Percentiles rank a stretch among this genome's conserved stretches.
phyloP scores from a whole-genome alignment of 768 basidiomycete species.

The Zangia roseola region DNA sequence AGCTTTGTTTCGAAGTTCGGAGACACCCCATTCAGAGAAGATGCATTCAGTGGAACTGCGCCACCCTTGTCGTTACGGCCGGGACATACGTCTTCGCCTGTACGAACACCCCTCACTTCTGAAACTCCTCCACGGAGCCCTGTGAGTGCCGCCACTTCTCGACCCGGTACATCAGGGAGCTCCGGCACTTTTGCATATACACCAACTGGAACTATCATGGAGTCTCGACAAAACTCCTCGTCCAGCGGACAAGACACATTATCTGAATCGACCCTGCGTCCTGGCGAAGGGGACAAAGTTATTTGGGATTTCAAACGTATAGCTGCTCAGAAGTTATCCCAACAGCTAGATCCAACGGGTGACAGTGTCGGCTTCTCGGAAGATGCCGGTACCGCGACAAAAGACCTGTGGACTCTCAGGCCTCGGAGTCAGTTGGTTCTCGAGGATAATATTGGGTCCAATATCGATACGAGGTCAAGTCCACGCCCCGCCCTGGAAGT shows the following conservation, averaged over 20 bases:
- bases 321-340: slow-evolving; percentile 17
- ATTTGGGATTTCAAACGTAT: slow-evolving; percentile 29
- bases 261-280: slow-evolving; percentile 33
- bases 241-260: slow-evolving; percentile 32
- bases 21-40: slow-evolving; percentile 30
- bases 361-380: slow-evolving; percentile 26
- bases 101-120: slow-evolving; percentile 34
- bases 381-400: slow-evolving; percentile 30
- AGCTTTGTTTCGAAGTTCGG: slow-evolving; percentile 32
- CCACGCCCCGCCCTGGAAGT: slow-evolving; percentile 33
- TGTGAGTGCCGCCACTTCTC: slow-evolving; percentile 49
- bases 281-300: slow-evolving; percentile 31
- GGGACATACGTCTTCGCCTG: slow-evolving; percentile 20
- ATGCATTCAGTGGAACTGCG: slow-evolving; percentile 23
- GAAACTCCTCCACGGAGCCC: slow-evolving; percentile 67
- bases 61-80: slow-evolving; percentile 29
- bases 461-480: slow-evolving; percentile 15
- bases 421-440: slow-evolving; percentile 29
- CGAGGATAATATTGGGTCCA: slow-evolving; percentile 16
- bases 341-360: slow-evolving; percentile 14
- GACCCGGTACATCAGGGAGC: slow-evolving; percentile 36
- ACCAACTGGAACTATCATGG: slow-evolving; percentile 28
- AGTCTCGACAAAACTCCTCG: slow-evolving; percentile 25
- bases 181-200: slow-evolving; percentile 24
- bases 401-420: slow-evolving; percentile 32